These are phyloP conservation scores for Cicer pinnatifidum DNA, from an alignment of 306 rosid species.

Conservation along the genomic window DNA sequence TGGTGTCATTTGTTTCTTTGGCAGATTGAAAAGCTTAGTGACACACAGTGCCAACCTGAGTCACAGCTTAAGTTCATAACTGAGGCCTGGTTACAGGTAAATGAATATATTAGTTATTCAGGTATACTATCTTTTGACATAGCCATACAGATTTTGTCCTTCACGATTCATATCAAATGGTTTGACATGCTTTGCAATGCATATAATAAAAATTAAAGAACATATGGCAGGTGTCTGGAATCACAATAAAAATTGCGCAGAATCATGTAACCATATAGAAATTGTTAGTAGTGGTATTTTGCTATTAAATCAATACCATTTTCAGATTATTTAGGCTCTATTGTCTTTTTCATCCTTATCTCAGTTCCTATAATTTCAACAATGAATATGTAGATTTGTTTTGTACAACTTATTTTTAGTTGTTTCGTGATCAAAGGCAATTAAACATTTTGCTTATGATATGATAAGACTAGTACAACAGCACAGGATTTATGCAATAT, in stretches of 20 bases:
- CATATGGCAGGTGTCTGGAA: not conserved
- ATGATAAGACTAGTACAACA: not conserved
- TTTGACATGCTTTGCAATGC: not conserved
- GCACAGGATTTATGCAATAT: not conserved
- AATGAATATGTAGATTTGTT: not conserved
- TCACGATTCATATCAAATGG: constrained; percentile 6
- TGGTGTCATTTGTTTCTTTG: constrained; percentile 15
- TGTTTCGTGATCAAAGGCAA: not conserved
- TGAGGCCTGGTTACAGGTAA: constrained; percentile 98
- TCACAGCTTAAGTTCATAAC: constrained; percentile 95
- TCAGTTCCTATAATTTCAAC: not conserved
- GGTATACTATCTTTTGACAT: not conserved
- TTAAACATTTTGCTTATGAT: not conserved
- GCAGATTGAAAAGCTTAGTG: constrained; percentile 92
- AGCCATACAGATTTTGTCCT: not conserved
- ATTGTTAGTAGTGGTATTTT: not conserved
- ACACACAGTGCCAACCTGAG: constrained; percentile 94
- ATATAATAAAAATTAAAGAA: not conserved
- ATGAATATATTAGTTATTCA: constrained; percentile 16
- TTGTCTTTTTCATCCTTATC: not conserved
- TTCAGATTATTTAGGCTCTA: not conserved
- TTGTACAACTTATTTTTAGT: not conserved
- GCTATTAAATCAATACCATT: not conserved
- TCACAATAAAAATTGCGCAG: not conserved
- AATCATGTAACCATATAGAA: not conserved